Conservation (phyloP, 495 filamentous ascomycete species). For the Hapsidospora chrysogenum region DNA sequence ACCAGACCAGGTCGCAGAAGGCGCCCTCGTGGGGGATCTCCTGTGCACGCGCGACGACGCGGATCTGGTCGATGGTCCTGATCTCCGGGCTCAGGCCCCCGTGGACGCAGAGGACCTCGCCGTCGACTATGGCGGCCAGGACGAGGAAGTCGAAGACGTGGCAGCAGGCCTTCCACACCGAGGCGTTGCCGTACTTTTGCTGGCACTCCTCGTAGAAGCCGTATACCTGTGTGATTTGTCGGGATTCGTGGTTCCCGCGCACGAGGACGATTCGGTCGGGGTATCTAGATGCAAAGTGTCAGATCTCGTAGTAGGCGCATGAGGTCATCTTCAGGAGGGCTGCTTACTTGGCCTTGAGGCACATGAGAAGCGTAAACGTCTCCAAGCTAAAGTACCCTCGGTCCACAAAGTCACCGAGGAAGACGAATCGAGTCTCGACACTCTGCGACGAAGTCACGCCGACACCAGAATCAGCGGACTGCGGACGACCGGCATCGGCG, state of each 20-base stretch:
- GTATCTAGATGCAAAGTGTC: slow-evolving; percentile 43
- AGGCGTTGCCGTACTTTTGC: slow-evolving; percentile 94
- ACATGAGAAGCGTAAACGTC: slow-evolving; percentile 89
- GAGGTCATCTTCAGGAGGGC: background rate
- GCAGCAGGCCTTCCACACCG: slow-evolving; percentile 97
- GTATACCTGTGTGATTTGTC: slow-evolving; percentile 97
- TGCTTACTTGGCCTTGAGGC: slow-evolving; percentile 84
- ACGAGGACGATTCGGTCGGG: slow-evolving; percentile 91
- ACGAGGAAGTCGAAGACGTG: slow-evolving; percentile 98
- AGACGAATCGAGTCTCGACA: slow-evolving; percentile 77
- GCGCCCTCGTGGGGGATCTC: slow-evolving; percentile 97
- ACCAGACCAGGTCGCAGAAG: slow-evolving; percentile 97
- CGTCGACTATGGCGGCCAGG: slow-evolving; percentile 90
- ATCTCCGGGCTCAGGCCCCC: slow-evolving; percentile 96
- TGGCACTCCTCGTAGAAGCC: slow-evolving; percentile 98
- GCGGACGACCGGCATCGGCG: slow-evolving; percentile 27
- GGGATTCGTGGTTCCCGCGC: slow-evolving; percentile 92
- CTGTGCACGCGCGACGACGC: slow-evolving; percentile 92
- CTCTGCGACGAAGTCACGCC: slow-evolving; percentile 31
- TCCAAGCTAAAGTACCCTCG: slow-evolving; percentile 95
- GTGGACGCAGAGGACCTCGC: slow-evolving; percentile 91
- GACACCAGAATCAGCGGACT: slow-evolving; percentile 17
- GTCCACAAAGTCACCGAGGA: slow-evolving; percentile 94
- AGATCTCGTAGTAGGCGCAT: slow-evolving; percentile 1
- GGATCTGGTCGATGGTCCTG: slow-evolving; percentile 84